Percentiles rank a stretch among this genome's conserved stretches.
phyloP scores from a whole-genome alignment of 2,329 filamentous ascomycete species.

The Penicillium occitanis region DNA sequence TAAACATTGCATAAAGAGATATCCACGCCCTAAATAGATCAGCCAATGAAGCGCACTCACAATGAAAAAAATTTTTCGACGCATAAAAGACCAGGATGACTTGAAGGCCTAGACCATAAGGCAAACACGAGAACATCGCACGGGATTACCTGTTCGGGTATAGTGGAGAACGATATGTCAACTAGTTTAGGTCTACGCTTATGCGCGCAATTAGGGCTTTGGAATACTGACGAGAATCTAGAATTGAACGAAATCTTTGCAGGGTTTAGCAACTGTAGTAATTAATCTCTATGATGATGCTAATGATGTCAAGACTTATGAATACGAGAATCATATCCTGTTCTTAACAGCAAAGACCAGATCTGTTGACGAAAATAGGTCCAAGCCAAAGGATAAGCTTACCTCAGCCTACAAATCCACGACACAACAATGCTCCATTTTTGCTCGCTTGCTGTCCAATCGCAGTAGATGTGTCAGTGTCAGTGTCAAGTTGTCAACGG shows the following conservation, averaged over 20 bases:
- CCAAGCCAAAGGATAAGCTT: background rate
- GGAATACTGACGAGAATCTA: background rate
- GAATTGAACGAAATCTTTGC: background rate
- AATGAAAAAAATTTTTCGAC: background rate
- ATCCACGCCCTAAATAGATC: background rate
- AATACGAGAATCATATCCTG: background rate
- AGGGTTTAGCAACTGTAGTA: background rate
- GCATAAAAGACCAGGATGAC: background rate
- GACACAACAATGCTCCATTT: background rate
- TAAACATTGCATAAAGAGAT: background rate
- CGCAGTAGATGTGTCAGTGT: background rate
- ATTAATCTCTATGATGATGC: background rate
- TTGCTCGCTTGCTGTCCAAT: background rate
- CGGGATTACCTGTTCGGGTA: conserved; percentile 3
- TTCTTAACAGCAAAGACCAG: background rate
- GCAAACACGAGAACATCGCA: background rate
- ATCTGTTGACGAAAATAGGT: background rate
- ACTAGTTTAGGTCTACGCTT: background rate
- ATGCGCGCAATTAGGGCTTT: background rate
- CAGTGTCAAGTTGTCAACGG: background rate
- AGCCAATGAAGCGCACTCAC: background rate
- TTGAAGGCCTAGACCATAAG: conserved; percentile 7
- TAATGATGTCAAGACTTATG: background rate
- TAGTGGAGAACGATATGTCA: background rate
- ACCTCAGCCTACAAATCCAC: background rate